Conservation (phyloP, 2,329 filamentous ascomycete genomes). For the Calonectria honghensis region DNA sequence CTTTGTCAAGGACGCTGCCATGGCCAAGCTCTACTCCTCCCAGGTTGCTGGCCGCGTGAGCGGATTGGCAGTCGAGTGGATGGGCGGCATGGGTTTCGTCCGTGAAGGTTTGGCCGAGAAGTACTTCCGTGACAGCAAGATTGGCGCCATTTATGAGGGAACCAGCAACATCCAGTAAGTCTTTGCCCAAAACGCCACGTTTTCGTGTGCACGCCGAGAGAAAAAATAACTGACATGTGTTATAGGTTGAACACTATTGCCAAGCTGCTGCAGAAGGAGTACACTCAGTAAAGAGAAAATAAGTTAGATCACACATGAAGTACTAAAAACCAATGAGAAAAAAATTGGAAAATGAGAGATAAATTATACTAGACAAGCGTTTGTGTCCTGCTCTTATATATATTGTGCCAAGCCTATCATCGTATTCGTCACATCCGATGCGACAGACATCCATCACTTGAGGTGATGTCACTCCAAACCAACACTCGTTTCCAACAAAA, state of each 20-base stretch:
- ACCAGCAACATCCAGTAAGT: conserved; percentile 84
- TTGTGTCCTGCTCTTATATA: not conserved
- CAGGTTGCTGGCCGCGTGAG: conserved; percentile 94
- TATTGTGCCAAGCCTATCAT: not conserved
- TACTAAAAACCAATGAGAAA: conserved; percentile 33
- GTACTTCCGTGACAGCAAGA: conserved; percentile 98
- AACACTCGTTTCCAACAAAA: conserved; percentile 42
- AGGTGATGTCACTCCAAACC: not conserved
- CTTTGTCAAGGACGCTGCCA: conserved; percentile 96
- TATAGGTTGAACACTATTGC: conserved; percentile 78
- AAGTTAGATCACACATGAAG: conserved; percentile 35
- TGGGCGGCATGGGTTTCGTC: conserved; percentile 99
- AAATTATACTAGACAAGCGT: conserved; percentile 9
- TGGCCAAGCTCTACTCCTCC: conserved; percentile 97
- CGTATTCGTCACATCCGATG: not conserved
- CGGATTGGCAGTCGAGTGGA: conserved; percentile 95
- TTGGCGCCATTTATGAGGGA: conserved; percentile 97
- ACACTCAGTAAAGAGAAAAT: conserved; percentile 64
- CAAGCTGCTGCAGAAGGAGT: conserved; percentile 78
- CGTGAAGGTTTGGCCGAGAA: conserved; percentile 97
- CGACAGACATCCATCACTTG: not conserved
- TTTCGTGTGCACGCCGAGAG: not conserved
- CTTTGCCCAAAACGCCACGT: not conserved
- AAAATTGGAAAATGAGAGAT: conserved; percentile 42
- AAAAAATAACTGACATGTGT: conserved; percentile 42